A percentile compares a stretch with the other conserved stretches of the same genome.
These are phyloP conservation scores for Cercospora sp. DNA, from an alignment of 2,329 filamentous ascomycete species.

Conservation along the genomic window DNA sequence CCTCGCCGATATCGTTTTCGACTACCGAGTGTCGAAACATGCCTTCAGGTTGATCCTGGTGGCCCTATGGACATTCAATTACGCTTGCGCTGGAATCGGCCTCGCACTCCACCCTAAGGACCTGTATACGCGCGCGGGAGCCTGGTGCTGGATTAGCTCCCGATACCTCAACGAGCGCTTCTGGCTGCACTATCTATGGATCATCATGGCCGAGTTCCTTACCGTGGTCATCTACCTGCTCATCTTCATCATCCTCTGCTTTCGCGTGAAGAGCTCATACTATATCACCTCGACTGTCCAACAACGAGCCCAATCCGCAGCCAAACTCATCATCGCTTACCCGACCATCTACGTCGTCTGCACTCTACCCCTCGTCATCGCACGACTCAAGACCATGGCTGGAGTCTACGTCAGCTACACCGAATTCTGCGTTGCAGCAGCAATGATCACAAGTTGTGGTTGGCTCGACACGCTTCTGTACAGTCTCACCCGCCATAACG, in stretches of 20 bases:
- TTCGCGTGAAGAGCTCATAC: constrained; percentile 37
- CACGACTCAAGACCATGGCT: constrained; percentile 63
- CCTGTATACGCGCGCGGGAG: neutral
- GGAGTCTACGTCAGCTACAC: constrained; percentile 43
- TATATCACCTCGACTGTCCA: neutral
- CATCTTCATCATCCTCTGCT: constrained; percentile 45
- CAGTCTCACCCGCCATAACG: neutral
- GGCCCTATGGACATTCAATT: neutral
- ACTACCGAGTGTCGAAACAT: neutral
- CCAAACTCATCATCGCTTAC: neutral
- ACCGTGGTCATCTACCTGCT: constrained; percentile 52
- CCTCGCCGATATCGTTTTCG: neutral
- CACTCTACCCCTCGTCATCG: constrained; percentile 52
- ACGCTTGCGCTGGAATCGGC: neutral
- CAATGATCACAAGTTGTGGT: constrained; percentile 59
- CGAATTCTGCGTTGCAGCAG: constrained; percentile 53
- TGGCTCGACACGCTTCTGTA: constrained; percentile 42
- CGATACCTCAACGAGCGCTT: constrained; percentile 43
- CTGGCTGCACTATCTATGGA: constrained; percentile 65
- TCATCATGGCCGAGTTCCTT: constrained; percentile 56
- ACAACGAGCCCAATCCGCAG: neutral
- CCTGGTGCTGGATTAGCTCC: neutral
- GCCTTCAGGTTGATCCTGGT: neutral
- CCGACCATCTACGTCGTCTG: neutral
- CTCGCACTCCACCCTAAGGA: neutral